Percentiles rank a stretch among this genome's conserved stretches.
Evolutionary conservation across 352 stramenopile species (phyloP).

Genomic region (Phytophthora crassamura): DNA sequence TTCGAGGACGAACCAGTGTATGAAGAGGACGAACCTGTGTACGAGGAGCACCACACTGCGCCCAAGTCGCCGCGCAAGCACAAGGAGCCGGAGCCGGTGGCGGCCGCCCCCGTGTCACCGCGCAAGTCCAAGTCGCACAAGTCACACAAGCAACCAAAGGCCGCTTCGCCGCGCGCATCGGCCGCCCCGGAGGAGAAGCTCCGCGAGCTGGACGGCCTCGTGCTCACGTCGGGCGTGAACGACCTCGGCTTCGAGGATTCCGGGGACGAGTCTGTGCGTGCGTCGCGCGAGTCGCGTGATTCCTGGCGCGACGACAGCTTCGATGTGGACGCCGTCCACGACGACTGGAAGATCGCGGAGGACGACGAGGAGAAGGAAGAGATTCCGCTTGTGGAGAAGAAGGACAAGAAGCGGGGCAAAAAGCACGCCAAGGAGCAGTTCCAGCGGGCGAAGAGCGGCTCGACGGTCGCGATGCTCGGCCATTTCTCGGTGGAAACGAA

Average conservation of each 20-base stretch:
- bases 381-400: conserved; percentile 2
- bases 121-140: conserved; percentile 24
- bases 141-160: conserved; percentile 22
- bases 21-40: background rate
- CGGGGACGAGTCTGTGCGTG: conserved; percentile 37
- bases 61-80: conserved; percentile 1
- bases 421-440: conserved; percentile 33
- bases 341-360: conserved; percentile 29
- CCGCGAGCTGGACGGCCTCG: conserved; percentile 42
- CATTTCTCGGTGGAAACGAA: conserved; percentile 74
- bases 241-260: conserved; percentile 62
- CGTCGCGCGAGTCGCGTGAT: conserved; percentile 39
- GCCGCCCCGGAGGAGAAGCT: conserved; percentile 40
- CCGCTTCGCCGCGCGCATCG: conserved; percentile 28
- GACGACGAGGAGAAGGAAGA: conserved; percentile 44
- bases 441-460: conserved; percentile 58
- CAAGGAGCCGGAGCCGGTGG: conserved; percentile 1
- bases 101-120: conserved; percentile 8
- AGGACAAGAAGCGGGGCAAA: conserved; percentile 22
- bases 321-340: conserved; percentile 33
- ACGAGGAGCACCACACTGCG: conserved; percentile 7
- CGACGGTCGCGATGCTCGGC: conserved; percentile 76
- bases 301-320: conserved; percentile 51
- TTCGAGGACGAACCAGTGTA: conserved; percentile 27
- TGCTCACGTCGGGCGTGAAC: conserved; percentile 51